A percentile compares a stretch with the other conserved stretches of the same genome.
Conservation (phyloP, 1,139 yeast species). For the Suhomyces bribrorum region DNA sequence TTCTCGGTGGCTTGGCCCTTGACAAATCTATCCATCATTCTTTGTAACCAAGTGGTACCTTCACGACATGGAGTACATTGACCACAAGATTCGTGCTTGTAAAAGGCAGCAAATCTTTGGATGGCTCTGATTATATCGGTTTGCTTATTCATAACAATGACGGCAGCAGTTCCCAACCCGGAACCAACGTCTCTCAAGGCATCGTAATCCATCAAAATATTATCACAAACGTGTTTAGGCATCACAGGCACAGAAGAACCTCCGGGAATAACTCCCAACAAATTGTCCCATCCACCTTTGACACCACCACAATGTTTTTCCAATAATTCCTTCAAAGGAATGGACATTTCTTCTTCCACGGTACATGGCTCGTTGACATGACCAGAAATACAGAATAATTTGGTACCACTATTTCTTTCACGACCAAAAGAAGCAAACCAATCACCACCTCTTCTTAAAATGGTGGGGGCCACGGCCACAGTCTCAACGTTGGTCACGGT, state of each 20-base stretch:
- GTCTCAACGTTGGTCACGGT: slow-evolving; percentile 90
- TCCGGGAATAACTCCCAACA: slow-evolving; percentile 84
- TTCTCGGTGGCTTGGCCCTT: slow-evolving; percentile 75
- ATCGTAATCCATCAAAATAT: slow-evolving; percentile 81
- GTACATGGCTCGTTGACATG: slow-evolving; percentile 91
- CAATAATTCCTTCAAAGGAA: slow-evolving; percentile 74
- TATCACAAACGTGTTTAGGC: slow-evolving; percentile 65
- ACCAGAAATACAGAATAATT: slow-evolving; percentile 82
- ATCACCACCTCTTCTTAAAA: slow-evolving; percentile 82
- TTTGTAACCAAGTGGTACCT: slow-evolving; percentile 83
- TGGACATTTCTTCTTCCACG: slow-evolving; percentile 91
- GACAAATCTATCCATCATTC: slow-evolving; percentile 80
- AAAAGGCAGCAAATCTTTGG: slow-evolving; percentile 78
- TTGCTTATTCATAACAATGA: slow-evolving; percentile 83
- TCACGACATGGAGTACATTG: slow-evolving; percentile 96
- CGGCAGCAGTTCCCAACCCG: slow-evolving; percentile 91
- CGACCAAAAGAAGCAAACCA: slow-evolving; percentile 86
- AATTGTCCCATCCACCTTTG: slow-evolving; percentile 89
- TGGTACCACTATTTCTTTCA: slow-evolving; percentile 80
- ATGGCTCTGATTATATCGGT: slow-evolving; percentile 83
- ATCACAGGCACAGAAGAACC: slow-evolving; percentile 84
- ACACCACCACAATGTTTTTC: slow-evolving; percentile 91
- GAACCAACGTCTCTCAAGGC: slow-evolving; percentile 82
- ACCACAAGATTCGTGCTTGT: slow-evolving; percentile 90
- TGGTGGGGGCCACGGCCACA: slow-evolving; percentile 85